Evolutionary conservation across 306 rosid species (phyloP).

Genomic region (Quercus parvula): DNA sequence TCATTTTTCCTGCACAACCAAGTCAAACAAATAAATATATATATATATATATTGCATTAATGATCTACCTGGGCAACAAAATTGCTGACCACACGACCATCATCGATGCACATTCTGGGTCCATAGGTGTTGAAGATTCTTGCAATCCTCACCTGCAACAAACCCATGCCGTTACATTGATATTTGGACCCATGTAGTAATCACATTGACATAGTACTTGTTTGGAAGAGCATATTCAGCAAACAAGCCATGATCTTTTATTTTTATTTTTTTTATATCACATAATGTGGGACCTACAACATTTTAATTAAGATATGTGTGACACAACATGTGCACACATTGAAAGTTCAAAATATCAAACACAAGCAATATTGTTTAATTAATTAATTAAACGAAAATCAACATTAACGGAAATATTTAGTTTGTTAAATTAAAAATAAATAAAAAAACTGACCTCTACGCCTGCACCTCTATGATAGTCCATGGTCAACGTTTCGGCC

Average conservation of each 20-base stretch:
- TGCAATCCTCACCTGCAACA: conserved; percentile 87
- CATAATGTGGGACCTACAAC: neutral
- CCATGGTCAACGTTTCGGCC: conserved; percentile 98
- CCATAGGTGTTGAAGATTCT: conserved; percentile 98
- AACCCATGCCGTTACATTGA: neutral
- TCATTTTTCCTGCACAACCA: neutral
- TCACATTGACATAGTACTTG: too few relatives aligned
- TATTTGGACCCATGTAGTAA: too few relatives aligned
- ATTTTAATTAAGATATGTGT: too few relatives aligned
- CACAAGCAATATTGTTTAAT: too few relatives aligned
- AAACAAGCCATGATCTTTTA: too few relatives aligned
- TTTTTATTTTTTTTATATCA: neutral
- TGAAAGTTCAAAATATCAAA: too few relatives aligned
- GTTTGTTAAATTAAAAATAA: neutral
- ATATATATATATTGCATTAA: too few relatives aligned
- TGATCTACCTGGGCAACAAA: conserved; percentile 86
- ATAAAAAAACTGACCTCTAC: conserved; percentile 54
- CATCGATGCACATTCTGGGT: conserved; percentile 98
- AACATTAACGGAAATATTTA: neutral
- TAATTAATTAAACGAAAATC: neutral
- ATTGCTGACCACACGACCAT: conserved; percentile 98
- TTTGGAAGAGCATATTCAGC: too few relatives aligned
- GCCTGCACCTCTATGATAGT: conserved; percentile 89
- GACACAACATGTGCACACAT: too few relatives aligned
- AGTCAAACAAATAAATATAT: neutral